A percentile compares a stretch with the other conserved stretches of the same genome.
phyloP scores from a whole-genome alignment of 78 protist species.

The Protostelium mycophagum region DNA sequence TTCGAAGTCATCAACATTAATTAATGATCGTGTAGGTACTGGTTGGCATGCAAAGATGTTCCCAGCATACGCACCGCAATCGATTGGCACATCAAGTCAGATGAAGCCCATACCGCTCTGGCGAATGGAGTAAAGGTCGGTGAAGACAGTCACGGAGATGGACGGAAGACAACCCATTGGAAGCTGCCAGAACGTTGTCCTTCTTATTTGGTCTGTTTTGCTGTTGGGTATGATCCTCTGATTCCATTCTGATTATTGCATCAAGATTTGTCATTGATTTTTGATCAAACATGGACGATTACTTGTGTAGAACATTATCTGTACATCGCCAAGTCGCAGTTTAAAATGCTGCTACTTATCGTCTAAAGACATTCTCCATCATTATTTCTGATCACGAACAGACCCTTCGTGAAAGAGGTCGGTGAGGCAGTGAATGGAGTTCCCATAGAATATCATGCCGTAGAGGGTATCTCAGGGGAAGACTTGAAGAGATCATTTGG shows the following conservation, averaged over 20 bases:
- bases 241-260: no score
- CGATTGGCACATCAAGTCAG: neutral
- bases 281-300: no score
- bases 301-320: no score
- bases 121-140: neutral
- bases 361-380: neutral
- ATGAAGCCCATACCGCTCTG: neutral
- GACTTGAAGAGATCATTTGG: neutral
- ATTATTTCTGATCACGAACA: neutral
- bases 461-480: neutral
- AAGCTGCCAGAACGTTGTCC: neutral
- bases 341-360: no score
- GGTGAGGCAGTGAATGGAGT: neutral
- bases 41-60: neutral
- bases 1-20: no score
- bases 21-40: neutral
- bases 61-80: neutral
- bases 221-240: neutral
- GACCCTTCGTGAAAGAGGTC: neutral
- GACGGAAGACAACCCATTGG: neutral
- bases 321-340: no score
- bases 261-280: no score
- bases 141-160: neutral
- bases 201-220: neutral
- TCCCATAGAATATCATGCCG: neutral